A percentile compares a stretch with the other conserved stretches of the same genome.
phyloP scores from a whole-genome alignment of 257 asterid species.

The Nicotiana obtusifolia region DNA sequence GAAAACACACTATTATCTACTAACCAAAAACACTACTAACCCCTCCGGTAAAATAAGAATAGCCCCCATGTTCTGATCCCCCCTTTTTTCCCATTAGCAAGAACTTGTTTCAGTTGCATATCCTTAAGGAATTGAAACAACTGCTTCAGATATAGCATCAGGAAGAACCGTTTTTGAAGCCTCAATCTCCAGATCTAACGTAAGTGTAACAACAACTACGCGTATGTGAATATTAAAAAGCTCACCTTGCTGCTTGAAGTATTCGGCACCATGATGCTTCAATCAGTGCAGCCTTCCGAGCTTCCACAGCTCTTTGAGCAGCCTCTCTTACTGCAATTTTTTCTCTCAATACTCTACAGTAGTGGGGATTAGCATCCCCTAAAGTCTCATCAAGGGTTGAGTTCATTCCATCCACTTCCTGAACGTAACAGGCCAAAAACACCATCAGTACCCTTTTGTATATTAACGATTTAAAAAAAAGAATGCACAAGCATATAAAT shows the following conservation, averaged over 20 bases:
- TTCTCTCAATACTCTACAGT: slow-evolving; percentile 72
- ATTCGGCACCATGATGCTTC: slow-evolving; percentile 98
- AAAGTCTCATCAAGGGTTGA: slow-evolving; percentile 93
- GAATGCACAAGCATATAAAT: slow-evolving; percentile 1
- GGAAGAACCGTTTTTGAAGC: no score
- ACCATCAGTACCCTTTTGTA: not conserved
- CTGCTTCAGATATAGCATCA: no score
- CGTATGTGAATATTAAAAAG: not conserved
- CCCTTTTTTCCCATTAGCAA: no score
- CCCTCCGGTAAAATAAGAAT: no score
- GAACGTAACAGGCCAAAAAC: slow-evolving; percentile 7
- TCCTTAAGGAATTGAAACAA: no score
- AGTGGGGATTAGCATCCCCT: slow-evolving; percentile 87
- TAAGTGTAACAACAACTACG: not conserved
- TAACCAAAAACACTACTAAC: no score
- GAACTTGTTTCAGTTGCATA: no score
- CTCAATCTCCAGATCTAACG: not conserved
- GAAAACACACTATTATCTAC: no score
- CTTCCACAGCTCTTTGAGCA: slow-evolving; percentile 77
- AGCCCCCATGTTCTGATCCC: no score
- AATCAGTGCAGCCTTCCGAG: slow-evolving; percentile 85
- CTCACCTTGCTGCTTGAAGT: slow-evolving; percentile 78
- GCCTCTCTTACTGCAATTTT: slow-evolving; percentile 93
- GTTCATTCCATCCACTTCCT: slow-evolving; percentile 90
- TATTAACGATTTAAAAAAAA: not conserved